Evolutionary conservation across 129 eudicot species (phyloP), one percentile per base, ranked within the genome.

Genomic region (Erigeron canadensis): DNA sequence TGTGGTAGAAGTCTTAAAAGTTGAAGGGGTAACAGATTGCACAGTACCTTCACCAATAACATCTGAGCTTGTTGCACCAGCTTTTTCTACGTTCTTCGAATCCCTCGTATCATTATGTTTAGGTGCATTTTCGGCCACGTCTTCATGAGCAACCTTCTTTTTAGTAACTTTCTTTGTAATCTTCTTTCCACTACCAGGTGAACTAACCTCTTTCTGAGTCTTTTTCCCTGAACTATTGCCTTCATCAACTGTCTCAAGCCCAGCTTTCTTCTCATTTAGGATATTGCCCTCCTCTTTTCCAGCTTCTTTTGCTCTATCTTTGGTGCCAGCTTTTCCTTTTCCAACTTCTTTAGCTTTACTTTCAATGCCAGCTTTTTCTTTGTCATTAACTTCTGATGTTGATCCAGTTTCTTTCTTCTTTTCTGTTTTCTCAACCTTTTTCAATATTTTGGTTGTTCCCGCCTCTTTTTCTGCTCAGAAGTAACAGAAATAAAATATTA

Each of bases 141-240:
- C 79, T 56, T 81, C 86, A 72, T 85, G 87, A 40, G 72, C 72
- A 22, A 75, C 95, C 76, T 82, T 89, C 78, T 80, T 84, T 81
- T 87, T 93, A 51, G 87, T 81, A 74, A 89, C 84, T 83, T 86
- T 81, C 79, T 82, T 76, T 73, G 89, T 65, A 37, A 83, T 84
- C 75, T 80, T 91, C 70, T 88, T 91, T 12, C 85, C 97, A 75
- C 77, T 56, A 66, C 71, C 79, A 74, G 81, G 80, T 54, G 86
- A 47, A 77, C 74, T 82, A 67, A 71, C 78, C n/a, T n/a, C n/a
- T 82, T 64, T 82, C 75, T 70, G 66, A 67, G 41, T 82, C 70
- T 71, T 77, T 67, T 86, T 77, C 23, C 59, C 87, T 6, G 53
- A 72, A 65, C 47, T 67, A 40, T 76, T 80, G 48, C 46, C 84